Evolutionary conservation across 2,329 filamentous ascomycete genomes (phyloP), one percentile per base, ranked within the genome.

Genomic region (Aspergillus sp.): DNA sequence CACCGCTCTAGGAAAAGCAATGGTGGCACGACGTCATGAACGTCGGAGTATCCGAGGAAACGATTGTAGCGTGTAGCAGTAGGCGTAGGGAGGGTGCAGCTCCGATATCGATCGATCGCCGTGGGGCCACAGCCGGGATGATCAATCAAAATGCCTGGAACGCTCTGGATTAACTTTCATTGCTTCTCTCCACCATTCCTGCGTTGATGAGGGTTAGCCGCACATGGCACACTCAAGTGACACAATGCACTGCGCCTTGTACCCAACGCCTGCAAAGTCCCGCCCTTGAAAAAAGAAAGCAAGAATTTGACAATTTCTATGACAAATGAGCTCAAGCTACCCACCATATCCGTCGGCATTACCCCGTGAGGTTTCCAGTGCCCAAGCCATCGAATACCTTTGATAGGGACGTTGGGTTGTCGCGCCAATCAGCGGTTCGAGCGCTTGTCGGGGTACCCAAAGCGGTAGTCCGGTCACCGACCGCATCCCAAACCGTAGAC

Each of bases 21-120:
- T 21, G 23, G 39, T 45, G 53, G 53, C 23, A 15, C 25, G 53
- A 55, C 53, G 53, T 55, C 53, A 55, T 55, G 43, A 23, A 47
- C n/a, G 2, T 45, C 32, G 30, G n/a, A n/a, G 21, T 17, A 38
- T 30, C 50, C 41, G 23, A 23, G 52, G 38, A 32, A 30, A 30
- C 3, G 12, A 21, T 41, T 15, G 19, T 15, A 39, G 28, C 17
- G 23, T 47, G 25, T 19, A 19, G 8, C 25, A 47, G 17, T 21
- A 45, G 13, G 23, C 38, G 36, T 41, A 36, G 10, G 32, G 32
- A 36, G 28, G 23, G 53, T 23, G 23, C 28, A 36, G 52, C 53
- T 23, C 23, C 25, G 39, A 28, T 2, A 47, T 36, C 19, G 39
- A 55, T 55, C 41, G 39, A 32, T 53, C 10, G 21, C 15, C 50